A percentile compares a stretch with the other conserved stretches of the same genome.
These are phyloP conservation scores for Pyrus bretschneideri DNA, from an alignment of 306 rosid species.

Conservation along the genomic window DNA sequence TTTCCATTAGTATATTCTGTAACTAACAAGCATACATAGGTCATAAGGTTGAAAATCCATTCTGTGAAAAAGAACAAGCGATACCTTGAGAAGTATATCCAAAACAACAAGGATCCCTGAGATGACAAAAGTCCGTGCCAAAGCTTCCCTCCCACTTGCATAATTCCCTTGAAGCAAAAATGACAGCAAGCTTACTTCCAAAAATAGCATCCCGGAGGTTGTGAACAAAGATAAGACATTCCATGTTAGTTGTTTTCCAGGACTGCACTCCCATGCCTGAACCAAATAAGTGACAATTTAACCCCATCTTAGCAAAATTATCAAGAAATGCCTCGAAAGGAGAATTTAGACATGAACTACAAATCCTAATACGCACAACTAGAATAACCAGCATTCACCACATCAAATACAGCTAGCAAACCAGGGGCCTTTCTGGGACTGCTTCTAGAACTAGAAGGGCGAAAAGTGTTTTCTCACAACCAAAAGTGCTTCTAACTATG, in stretches of 20 bases:
- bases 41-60: not conserved
- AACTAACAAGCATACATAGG: not conserved
- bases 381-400: not conserved
- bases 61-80: not conserved
- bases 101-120: slow-evolving; percentile 77
- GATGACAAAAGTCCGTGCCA: slow-evolving; percentile 69
- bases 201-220: slow-evolving; percentile 86
- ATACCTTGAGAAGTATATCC: slow-evolving; percentile 80
- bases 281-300: slow-evolving; percentile 15
- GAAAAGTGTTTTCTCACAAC: not conserved
- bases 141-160: slow-evolving; percentile 63
- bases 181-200: slow-evolving; percentile 97
- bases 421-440: not conserved
- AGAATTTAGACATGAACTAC: not conserved
- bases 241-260: slow-evolving; percentile 69
- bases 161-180: slow-evolving; percentile 85
- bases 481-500: not conserved
- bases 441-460: not conserved
- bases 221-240: slow-evolving; percentile 74
- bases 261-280: slow-evolving; percentile 82
- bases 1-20: not conserved
- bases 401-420: not conserved
- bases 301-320: slow-evolving; percentile 4
- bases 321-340: not conserved
- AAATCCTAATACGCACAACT: not conserved